Evolutionary conservation across 345 rosid genomes (phyloP), one percentile per base, ranked within the genome.

Genomic region (Stellera chamaejasme): DNA sequence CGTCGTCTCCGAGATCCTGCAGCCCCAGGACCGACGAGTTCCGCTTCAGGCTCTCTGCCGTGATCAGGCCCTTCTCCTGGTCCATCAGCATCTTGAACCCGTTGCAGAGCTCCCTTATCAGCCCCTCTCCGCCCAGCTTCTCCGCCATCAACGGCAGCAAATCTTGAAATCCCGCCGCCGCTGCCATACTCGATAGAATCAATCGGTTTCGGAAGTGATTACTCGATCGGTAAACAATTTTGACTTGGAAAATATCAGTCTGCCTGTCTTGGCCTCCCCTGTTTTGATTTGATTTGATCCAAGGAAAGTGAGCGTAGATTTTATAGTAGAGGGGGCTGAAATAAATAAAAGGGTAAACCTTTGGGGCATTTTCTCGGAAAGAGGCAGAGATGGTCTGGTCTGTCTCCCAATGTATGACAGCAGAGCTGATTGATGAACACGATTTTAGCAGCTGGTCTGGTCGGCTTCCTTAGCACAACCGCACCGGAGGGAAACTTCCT

Each of bases 31-130:
- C 16, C 13, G 70, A 53, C 53, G 83, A 68, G 63, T 81, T 81
- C 64, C 49, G 61, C 62, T 66, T 71, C 65, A 81, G 60, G 66
- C 83, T 81, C 58, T 81, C 83, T 7, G 50, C 62, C 4, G 86
- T 81, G 59, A 81, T 77, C 12, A 77, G 63, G 23, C 75, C 77
- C 27, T 57, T 71, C 10, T 70, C 83, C 54, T 68, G 66, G 50
- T 81, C 86, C 81, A 71, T 73, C 67, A 81, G 50, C 46, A 77
- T 49, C 68, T 65, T 57, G 60, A 81, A 81, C 68, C 86, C 86
- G 0, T 66, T 78, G 49, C 79, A 70, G 41, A 81, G 75, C 70
- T 81, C 86, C 26, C 23, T 59, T 50, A 81, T 69, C 50, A 81
- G 68, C 47, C 83, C 83, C 27, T 75, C 75, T 2, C 80, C 86